Conservation (phyloP, 805 yeast genomes). For the Nakazawaea holstii region DNA sequence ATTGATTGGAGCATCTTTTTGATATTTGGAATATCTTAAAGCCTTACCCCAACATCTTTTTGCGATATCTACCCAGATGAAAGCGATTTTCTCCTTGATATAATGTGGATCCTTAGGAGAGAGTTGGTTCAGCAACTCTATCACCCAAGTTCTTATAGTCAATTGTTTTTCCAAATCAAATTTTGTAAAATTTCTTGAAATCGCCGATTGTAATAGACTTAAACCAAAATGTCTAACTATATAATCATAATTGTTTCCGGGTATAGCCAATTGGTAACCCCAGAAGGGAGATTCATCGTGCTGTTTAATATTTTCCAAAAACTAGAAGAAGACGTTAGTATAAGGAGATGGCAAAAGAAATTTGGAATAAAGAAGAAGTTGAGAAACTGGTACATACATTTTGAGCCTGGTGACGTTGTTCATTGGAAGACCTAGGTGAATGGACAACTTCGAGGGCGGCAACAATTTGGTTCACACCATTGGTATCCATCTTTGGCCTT, state of each 20-base stretch:
- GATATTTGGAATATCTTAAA: conserved; percentile 31
- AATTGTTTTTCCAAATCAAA: conserved; percentile 50
- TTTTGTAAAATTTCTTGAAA: conserved; percentile 50
- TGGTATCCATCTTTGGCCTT: conserved; percentile 44
- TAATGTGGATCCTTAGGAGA: conserved; percentile 76
- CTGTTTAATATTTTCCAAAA: conserved; percentile 69
- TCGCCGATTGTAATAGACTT: conserved; percentile 69
- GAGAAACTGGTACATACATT: conserved; percentile 13
- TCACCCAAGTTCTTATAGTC: conserved; percentile 78
- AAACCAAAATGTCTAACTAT: conserved; percentile 90
- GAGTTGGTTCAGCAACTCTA: conserved; percentile 65
- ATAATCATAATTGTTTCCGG: conserved; percentile 52
- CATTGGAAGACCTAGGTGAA: conserved; percentile 57
- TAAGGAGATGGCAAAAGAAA: neutral
- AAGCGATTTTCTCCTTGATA: conserved; percentile 83
- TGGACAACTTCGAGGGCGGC: conserved; percentile 74
- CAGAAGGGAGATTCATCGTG: conserved; percentile 84
- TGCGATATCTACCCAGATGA: conserved; percentile 86
- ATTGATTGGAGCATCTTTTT: conserved; percentile 16
- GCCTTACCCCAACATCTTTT: conserved; percentile 87
- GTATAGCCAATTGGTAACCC: conserved; percentile 82
- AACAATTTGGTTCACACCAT: conserved; percentile 69
- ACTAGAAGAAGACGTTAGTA: conserved; percentile 22
- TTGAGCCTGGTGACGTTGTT: conserved; percentile 50
- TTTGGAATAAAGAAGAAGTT: neutral